Evolutionary conservation across 2,329 filamentous ascomycete species (phyloP).

Genomic region (Apiospora hydei): DNA sequence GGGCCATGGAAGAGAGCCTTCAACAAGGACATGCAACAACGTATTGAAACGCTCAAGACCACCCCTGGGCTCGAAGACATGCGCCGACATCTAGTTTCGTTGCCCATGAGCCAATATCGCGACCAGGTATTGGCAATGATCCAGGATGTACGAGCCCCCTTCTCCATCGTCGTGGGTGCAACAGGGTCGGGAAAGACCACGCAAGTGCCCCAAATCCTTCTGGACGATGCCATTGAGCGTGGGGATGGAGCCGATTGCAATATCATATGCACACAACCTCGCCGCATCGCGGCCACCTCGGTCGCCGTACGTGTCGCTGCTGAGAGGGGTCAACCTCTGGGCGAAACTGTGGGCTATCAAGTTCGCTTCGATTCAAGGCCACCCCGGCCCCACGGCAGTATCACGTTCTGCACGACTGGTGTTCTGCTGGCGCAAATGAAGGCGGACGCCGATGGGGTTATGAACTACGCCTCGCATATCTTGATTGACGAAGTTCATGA

Average conservation of each 20-base stretch:
- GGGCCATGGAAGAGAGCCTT: not conserved
- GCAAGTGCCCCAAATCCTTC: slow-evolving; percentile 60
- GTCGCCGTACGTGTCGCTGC: slow-evolving; percentile 53
- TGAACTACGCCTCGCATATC: slow-evolving; percentile 53
- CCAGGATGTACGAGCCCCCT: not conserved
- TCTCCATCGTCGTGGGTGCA: slow-evolving; percentile 20
- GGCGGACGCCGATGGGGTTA: slow-evolving; percentile 44
- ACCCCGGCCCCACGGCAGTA: slow-evolving; percentile 42
- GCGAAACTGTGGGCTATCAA: slow-evolving; percentile 53
- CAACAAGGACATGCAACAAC: not conserved
- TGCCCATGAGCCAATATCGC: slow-evolving; percentile 15
- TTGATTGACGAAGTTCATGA: slow-evolving; percentile 56
- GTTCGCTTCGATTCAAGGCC: slow-evolving; percentile 49
- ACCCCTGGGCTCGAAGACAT: not conserved
- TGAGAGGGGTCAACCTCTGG: slow-evolving; percentile 51
- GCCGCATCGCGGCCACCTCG: slow-evolving; percentile 54
- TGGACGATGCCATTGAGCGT: slow-evolving; percentile 52
- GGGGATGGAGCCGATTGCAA: slow-evolving; percentile 52
- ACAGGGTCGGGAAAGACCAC: slow-evolving; percentile 22
- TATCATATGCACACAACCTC: slow-evolving; percentile 57
- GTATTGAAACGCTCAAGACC: not conserved
- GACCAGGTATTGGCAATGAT: not conserved
- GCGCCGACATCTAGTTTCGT: not conserved
- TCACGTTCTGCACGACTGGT: slow-evolving; percentile 59
- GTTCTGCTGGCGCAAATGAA: slow-evolving; percentile 54